Percentiles rank a stretch among this genome's conserved stretches.
Conservation (phyloP, 2,329 filamentous ascomycete species). For the Trichoderma atroviride region DNA sequence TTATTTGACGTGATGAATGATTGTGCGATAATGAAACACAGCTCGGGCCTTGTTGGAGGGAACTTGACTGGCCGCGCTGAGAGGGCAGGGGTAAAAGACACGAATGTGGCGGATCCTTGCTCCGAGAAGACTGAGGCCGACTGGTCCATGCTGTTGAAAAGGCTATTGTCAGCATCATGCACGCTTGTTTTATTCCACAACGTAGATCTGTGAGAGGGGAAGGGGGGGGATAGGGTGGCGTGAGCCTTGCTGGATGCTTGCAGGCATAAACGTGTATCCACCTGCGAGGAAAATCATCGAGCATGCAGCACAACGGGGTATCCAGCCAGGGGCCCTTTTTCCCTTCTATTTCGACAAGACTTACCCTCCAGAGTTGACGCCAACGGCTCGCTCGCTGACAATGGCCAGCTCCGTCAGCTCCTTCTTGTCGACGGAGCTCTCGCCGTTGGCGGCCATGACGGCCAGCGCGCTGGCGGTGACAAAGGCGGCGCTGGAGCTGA, state of each 20-base stretch:
- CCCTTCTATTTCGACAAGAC: conserved; percentile 11
- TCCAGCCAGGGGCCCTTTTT: not conserved
- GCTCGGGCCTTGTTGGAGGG: conserved; percentile 76
- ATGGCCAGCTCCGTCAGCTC: conserved; percentile 91
- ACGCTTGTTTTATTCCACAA: too few species aligned
- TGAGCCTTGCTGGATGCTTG: not conserved
- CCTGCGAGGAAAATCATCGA: conserved; percentile 24
- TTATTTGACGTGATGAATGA: conserved; percentile 95
- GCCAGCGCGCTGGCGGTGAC: conserved; percentile 88
- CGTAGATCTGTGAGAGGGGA: not conserved
- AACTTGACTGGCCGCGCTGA: conserved; percentile 77
- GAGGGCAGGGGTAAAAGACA: conserved; percentile 82
- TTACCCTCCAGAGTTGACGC: conserved; percentile 93
- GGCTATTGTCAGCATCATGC: conserved; percentile 19
- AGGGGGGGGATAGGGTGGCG: not conserved
- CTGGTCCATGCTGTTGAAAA: conserved; percentile 80
- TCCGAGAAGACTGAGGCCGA: conserved; percentile 92
- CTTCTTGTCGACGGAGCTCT: conserved; percentile 80
- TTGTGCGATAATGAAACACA: conserved; percentile 92
- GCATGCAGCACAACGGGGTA: not conserved
- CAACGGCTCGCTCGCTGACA: conserved; percentile 89
- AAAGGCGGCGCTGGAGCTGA: conserved; percentile 93
- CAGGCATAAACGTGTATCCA: conserved; percentile 8
- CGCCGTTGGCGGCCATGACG: conserved; percentile 82
- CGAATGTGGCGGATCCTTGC: conserved; percentile 83